Evolutionary conservation across 2,329 filamentous ascomycete genomes (phyloP).

Genomic region (Pseudogymnoascus sp.): DNA sequence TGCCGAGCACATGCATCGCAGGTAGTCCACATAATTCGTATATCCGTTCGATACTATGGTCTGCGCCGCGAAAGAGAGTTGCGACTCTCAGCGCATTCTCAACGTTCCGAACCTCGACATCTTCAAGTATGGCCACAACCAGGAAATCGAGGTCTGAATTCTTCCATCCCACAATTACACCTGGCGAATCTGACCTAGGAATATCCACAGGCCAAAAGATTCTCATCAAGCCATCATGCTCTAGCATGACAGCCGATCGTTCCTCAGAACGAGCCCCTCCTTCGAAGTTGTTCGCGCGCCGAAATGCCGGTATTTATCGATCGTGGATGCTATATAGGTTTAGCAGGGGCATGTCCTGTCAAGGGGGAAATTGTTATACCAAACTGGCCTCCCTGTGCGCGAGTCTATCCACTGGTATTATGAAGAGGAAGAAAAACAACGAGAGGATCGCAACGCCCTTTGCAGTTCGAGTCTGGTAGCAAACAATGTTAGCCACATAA

Average conservation of each 20-base stretch:
- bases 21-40: constrained; percentile 77
- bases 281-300: constrained; percentile 87
- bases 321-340: constrained; percentile 63
- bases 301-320: constrained; percentile 74
- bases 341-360: constrained; percentile 20
- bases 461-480: constrained; percentile 64
- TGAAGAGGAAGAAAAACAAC: constrained; percentile 73
- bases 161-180: constrained; percentile 89
- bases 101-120: constrained; percentile 73
- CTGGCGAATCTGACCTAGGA: constrained; percentile 60
- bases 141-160: constrained; percentile 89
- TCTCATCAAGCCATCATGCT: constrained; percentile 85
- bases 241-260: constrained; percentile 49
- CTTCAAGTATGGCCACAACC: constrained; percentile 80
- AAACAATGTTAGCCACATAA: constrained; percentile 12
- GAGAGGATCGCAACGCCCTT: constrained; percentile 81
- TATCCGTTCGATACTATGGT: constrained; percentile 71
- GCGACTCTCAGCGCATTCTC: constrained; percentile 80
- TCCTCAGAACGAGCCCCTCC: constrained; percentile 82
- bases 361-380: constrained; percentile 45
- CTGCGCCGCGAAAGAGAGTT: constrained; percentile 73
- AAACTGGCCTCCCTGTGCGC: constrained; percentile 71
- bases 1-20: constrained; percentile 77
- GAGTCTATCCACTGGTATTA: constrained; percentile 76
- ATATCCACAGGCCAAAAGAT: constrained; percentile 97